Base-by-base conservation (phyloP, 306 rosid species). In the Dryas octopetala region DNA sequence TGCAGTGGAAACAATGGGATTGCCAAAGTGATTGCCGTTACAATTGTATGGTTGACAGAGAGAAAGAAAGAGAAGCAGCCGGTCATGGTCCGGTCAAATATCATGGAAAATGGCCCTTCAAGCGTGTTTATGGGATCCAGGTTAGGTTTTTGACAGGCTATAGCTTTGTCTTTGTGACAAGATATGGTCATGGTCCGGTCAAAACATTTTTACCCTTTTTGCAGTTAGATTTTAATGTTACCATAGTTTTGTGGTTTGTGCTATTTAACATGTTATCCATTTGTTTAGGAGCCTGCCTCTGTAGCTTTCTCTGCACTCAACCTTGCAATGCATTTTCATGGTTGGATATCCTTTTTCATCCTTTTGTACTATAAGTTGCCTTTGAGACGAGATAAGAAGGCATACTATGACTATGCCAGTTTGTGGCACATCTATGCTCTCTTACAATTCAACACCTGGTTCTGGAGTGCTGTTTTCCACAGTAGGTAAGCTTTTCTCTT, bases 91-190 rank as follows among this genome's bases (percentile, higher is more conserved):
- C 90, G 14, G 85, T 88, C 71, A 88, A 92, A 83, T 90, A 88
- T 79, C 88, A 88, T 80, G 93, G 93, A n/a, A 92, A 90, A 87
- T 90, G 96, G 93, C 97, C 96, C 46, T 85, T 88, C 75, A 62
- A 66, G 87, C 91, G 91, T 53, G 74, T 87, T 44, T 84, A 68
- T 66, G 91, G 93, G 70, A 90, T 92, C 44, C 92, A 92, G 96
- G 97, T 90, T 78, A 80, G 93, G 72, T 47, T 66, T 11, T 54
- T 68, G 17, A 53, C 53, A 44, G 66, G 80, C 32, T 48, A 53
- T 69, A 26, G 23, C 23, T 23, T 23, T 23, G 23, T 23, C 23
- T 23, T 23, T 23, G 23, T 23, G 23, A 23, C 23, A 23, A 23
- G 23, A 23, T 23, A 23, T 23, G 23, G 23, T 23, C 23, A 23